Base-by-base conservation (phyloP, 352 stramenopile species). In the Globisporangium splendens region DNA sequence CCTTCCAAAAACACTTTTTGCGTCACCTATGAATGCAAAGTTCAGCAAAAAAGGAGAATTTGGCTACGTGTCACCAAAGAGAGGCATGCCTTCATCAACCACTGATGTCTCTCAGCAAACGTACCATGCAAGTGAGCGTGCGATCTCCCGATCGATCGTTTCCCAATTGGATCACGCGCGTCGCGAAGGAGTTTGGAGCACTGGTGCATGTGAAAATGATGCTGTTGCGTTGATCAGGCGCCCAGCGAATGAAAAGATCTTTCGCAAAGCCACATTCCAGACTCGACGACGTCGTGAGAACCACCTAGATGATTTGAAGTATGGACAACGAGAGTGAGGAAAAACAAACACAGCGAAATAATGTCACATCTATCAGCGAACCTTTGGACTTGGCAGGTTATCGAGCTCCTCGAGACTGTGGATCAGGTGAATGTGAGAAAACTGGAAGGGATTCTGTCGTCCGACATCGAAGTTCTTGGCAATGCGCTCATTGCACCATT, bases 401-500 rank as follows among this genome's bases (percentile, higher is more conserved):
- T 95, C 83, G n/a, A 96, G 68, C 53, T 96, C 85, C 59, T 94
- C 87, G 50, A 96, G 62, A 13, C 72, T 91, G 57, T 96, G 87
- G 22, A 96, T 84, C 48, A 96, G 51, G 58, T 96, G 82, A 35
- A 96, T 91, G 50, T 96, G 83, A 77, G 83, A 89, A 57, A 96
- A 96, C 60, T 96, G 82, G 64, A 96, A 96, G 17, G 87, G 87
- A 41, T 96, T 96, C 63, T 93, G 85, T 1, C 86, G 76, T 38
- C 83, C 83, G 43, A 94, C 85, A 50, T 96, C 87, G 47, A 96
- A 96, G 62, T 95, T 94, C 62, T 95, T 96, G 35, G 87, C 81
- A 41, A 96, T 96, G 14, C 84, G 83, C 39, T 96, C 87, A 54
- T 93, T 95, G 53, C 87, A 96, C 87, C 87, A 96, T 65, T 96